Base-by-base conservation (phyloP, 169 alveolate genomes). In the Eimeria falciformis region DNA sequence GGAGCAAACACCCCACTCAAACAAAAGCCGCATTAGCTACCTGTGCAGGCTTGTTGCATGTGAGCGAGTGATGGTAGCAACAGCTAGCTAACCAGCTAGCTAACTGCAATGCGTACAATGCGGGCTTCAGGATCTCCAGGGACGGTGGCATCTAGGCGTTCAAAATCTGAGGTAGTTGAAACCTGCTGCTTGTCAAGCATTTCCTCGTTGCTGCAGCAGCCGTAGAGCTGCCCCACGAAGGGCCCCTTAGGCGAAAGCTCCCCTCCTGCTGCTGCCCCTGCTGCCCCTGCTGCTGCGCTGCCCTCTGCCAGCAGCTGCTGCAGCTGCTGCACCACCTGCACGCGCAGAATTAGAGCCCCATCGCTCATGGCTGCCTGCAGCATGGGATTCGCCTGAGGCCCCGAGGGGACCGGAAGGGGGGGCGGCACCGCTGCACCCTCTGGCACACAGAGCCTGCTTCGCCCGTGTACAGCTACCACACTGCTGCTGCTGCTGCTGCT, bases 151-250 rank as follows among this genome's bases (percentile, higher is more conserved):
- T 94, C 95, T 11, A 90, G 58, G 3, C 98, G 93, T 65, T 96
- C 98, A 37, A 96, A 95, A 79, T 96, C 98, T 37, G 92, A 96
- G n/a, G 98, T 97, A 7, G 97, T 96, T 85, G 95, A 94, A 50
- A 94, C 95, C 62, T 93, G 95, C 27, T 95, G 94, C 93, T 96
- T 96, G 85, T 96, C 96, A 27, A 93, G 73, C 91, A 95, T 94
- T 86, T 96, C 98, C 81, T 94, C 95, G 21, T 83, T 55, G 66
- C 96, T 93, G 92, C 98, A 96, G 97, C 95, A 95, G 56, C 96
- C 98, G 58, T 90, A 85, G 37, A 96, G 91, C 66, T 93, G 90
- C 12, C 98, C 98, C n/a, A 94, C 94, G 40, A 95, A 87, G 53
- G 33, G 45, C 40, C 85, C 86, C 11, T 75, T 86, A 14, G 45